Evolutionary conservation across 148 eudicot species (phyloP), one percentile per base, ranked within the genome.

Genomic region (Chenopodium quinoa): DNA sequence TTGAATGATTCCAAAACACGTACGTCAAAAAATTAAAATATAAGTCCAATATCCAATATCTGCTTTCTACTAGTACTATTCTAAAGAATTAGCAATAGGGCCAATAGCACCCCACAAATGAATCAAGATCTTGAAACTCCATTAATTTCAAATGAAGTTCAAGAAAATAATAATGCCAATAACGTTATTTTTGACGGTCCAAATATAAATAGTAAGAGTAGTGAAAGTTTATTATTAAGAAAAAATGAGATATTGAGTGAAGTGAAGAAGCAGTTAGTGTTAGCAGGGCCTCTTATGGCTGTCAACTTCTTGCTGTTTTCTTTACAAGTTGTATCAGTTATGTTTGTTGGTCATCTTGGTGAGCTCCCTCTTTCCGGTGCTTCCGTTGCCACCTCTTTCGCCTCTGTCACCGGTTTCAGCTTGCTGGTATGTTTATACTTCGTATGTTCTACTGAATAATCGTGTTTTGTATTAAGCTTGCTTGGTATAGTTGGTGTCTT

Each of bases 301-400:
- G 81, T 80, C 1, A 84, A 82, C 4, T 77, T 77, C 14, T 73
- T 86, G 82, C 17, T 83, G 7, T 86, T 80, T 62, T 66, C 81
- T 2, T 48, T 86, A 23, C 88, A 86, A 68, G 40, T 83, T 66
- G 79, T 86, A 2, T 86, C 88, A 3, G 86, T 80, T 46, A 81
- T 86, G 80, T 86, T 86, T 25, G 62, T 86, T 40, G 88, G 86
- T 6, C 86, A 83, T 77, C 84, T 86, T n/a, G 88, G 88, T 0
- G 82, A 80, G 67, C 86, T 86, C 9, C 60, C 82, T 58, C 88
- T 86, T 17, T 56, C 84, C 22, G 82, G 79, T 79, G 82, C 89
- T 62, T 84, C 86, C 48, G 64, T 86, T 47, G 86, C 86, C 60
- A 86, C 86, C 27, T 84, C 86, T 11, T 86, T 86, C n/a, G 82